Evolutionary conservation across 768 basidiomycete species (phyloP).

Genomic region (Amanita inopinata): DNA sequence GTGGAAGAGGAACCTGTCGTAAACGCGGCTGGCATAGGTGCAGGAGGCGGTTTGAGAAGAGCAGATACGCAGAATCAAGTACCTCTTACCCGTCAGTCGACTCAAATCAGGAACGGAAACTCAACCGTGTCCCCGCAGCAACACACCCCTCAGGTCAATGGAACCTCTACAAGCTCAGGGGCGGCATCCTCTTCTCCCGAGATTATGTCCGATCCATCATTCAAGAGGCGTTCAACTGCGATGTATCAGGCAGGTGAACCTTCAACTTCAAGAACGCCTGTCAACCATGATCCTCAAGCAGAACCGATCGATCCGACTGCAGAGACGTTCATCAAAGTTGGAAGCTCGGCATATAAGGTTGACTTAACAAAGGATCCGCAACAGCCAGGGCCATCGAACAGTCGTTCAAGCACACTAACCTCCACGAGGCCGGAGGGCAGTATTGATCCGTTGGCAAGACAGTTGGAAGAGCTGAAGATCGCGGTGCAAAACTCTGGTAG

Average conservation of each 20-base stretch:
- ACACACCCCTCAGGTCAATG: conserved; percentile 23
- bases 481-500: conserved; percentile 34
- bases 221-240: conserved; percentile 16
- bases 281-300: conserved; percentile 39
- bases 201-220: neutral
- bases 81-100: conserved; percentile 23
- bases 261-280: conserved; percentile 21
- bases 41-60: conserved; percentile 39
- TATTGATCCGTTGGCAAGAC: conserved; percentile 58
- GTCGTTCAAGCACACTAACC: conserved; percentile 16
- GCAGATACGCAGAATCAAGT: conserved; percentile 19
- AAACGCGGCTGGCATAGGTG: conserved; percentile 66
- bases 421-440: conserved; percentile 23
- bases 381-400: conserved; percentile 22
- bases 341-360: conserved; percentile 55
- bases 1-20: conserved; percentile 34
- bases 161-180: conserved; percentile 10
- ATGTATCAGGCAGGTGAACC: conserved; percentile 13
- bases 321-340: conserved; percentile 63
- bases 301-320: conserved; percentile 57
- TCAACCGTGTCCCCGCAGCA: conserved; percentile 12
- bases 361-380: conserved; percentile 63
- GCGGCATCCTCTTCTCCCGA: conserved; percentile 2
- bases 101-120: conserved; percentile 16
- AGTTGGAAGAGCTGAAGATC: conserved; percentile 51